Evolutionary conservation across 2,329 filamentous ascomycete species (phyloP), one percentile per base, ranked within the genome.

Genomic region (Hymenoscyphus salicellus): DNA sequence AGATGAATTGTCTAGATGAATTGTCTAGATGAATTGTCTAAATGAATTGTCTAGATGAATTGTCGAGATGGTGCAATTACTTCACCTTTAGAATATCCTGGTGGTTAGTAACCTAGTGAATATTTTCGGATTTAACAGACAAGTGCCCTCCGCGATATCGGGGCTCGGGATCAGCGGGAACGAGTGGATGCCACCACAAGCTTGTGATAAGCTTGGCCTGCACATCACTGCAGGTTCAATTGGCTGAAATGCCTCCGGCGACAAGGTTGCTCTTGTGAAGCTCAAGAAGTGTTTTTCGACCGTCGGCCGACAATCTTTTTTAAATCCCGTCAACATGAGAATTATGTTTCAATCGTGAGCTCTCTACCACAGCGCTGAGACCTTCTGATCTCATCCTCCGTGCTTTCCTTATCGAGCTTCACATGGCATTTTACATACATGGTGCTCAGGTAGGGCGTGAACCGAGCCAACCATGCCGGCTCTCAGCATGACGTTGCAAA

Each of bases 401-500:
- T 8, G 41, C 41, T 20, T 5, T n/a, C 41, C 41, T 20, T 36
- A 36, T 36, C 17, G 41, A 49, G 43, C 43, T 49, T 49, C n/a
- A 23, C 43, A 10, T 49, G 20, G 43, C 43, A 49, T 20, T 49
- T n/a, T n/a, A n/a, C n/a, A n/a, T 49, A 36, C 33, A 36, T 36
- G 6, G 33, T 36, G 10, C 33, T 8, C 14, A 11, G 33, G 3
- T 8, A 10, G 32, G 32, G 56, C 38, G 16, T 3, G 4, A 58
- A 32, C 28, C 56, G 30, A 26, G n/a, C 17, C 4, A 58, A 10
- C 56, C 30, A 33, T 23, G 30, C 20, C 11, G 17, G 3, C 16
- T 33, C 8, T 10, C n/a, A 30, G 10, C 23, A 58, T 58, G 56
- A 58, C 56, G 56, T 56, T 58, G 33, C 56, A 58, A 58, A 23